phyloP scores from a whole-genome alignment of 2,329 filamentous ascomycete genomes.

The Bipolaris bicolor region DNA sequence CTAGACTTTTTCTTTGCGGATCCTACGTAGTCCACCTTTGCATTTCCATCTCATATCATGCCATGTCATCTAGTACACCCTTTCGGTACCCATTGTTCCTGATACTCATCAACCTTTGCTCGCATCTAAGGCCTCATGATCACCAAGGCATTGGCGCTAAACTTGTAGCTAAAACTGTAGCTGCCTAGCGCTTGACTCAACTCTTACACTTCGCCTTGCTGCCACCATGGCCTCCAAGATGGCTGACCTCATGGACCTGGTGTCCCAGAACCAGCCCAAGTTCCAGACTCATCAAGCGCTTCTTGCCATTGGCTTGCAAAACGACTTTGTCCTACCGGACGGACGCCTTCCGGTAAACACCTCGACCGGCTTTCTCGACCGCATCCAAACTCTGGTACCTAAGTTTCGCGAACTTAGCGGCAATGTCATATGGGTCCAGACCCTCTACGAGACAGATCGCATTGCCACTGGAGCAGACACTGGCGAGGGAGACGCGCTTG shows the following conservation, averaged over 20 bases:
- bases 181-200: slow-evolving; percentile 1
- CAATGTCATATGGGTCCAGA: slow-evolving; percentile 84
- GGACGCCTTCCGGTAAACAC: slow-evolving; percentile 71
- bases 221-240: slow-evolving; percentile 36
- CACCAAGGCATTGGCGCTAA: neutral
- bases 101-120: neutral
- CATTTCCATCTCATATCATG: neutral
- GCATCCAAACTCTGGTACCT: slow-evolving; percentile 68
- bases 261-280: slow-evolving; percentile 55
- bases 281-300: slow-evolving; percentile 71
- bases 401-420: slow-evolving; percentile 72
- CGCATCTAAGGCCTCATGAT: neutral
- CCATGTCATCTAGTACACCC: neutral
- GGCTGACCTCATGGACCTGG: slow-evolving; percentile 52
- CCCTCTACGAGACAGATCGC: slow-evolving; percentile 70
- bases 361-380: slow-evolving; percentile 69
- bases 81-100: neutral
- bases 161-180: slow-evolving; percentile 1
- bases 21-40: slow-evolving; percentile 1
- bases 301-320: slow-evolving; percentile 84
- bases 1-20: neutral
- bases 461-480: slow-evolving; percentile 58
- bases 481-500: slow-evolving; percentile 55
- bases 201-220: slow-evolving; percentile 4
- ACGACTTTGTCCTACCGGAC: slow-evolving; percentile 77